Conservation (phyloP, 495 filamentous ascomycete genomes). For the Talaromyces adpressus region DNA sequence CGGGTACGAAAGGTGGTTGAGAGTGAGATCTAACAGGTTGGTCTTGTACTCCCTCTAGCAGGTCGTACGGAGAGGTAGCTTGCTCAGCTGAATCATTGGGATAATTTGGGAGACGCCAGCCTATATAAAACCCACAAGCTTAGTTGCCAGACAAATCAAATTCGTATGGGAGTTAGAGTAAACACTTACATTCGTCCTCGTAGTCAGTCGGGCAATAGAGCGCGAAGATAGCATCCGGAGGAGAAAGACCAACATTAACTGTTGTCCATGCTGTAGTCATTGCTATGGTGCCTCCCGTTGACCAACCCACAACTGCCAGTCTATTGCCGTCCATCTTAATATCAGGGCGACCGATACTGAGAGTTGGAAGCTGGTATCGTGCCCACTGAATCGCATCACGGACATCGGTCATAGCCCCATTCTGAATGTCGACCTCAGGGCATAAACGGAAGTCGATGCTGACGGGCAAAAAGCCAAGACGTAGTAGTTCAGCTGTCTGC, state of each 20-base stretch:
- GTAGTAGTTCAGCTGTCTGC: constrained; percentile 29
- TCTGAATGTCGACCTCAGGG: constrained; percentile 39
- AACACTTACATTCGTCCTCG: constrained; percentile 14
- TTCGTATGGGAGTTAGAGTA: no score
- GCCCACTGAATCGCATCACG: constrained; percentile 41
- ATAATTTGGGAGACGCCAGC: no score
- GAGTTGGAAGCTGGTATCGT: constrained; percentile 25
- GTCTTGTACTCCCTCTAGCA: no score
- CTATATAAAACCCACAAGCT: no score
- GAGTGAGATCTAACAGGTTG: no score
- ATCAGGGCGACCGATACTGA: constrained; percentile 16
- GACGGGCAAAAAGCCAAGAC: constrained; percentile 43
- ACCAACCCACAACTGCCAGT: constrained; percentile 51
- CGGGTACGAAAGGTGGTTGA: no score
- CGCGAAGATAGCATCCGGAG: constrained; percentile 41
- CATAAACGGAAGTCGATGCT: constrained; percentile 52
- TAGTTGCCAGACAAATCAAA: no score
- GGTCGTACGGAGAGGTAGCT: no score
- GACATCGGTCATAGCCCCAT: constrained; percentile 46
- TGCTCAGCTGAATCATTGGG: no score
- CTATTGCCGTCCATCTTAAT: constrained; percentile 26
- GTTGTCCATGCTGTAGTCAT: constrained; percentile 40
- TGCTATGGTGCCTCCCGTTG: constrained; percentile 46
- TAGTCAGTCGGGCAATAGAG: constrained; percentile 49
- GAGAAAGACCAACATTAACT: constrained; percentile 15